A percentile compares a stretch with the other conserved stretches of the same genome.
Evolutionary conservation across 2,329 filamentous ascomycete species (phyloP).

Genomic region (Alternaria consortialis): DNA sequence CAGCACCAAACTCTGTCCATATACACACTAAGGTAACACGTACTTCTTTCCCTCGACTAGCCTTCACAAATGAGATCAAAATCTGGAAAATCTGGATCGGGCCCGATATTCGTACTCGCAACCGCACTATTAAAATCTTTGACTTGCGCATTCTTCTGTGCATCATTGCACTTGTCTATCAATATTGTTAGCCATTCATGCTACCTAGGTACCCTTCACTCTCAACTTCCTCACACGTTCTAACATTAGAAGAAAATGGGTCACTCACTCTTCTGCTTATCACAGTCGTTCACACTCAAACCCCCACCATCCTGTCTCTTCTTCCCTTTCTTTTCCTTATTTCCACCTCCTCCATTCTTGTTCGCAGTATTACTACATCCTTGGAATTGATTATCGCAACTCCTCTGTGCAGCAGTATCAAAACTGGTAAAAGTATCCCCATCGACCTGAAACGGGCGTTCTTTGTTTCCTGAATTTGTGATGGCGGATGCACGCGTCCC

Average conservation of each 20-base stretch:
- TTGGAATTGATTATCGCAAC: constrained; percentile 71
- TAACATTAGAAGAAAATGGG: not conserved
- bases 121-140: constrained; percentile 39
- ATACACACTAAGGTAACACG: not conserved
- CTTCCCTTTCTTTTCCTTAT: not conserved
- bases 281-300: constrained; percentile 32
- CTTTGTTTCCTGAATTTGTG: constrained; percentile 59
- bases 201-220: not conserved
- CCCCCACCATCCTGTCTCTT: constrained; percentile 18
- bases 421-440: constrained; percentile 62
- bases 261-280: constrained; percentile 34
- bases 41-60: not conserved
- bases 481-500: constrained; percentile 62
- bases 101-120: constrained; percentile 46
- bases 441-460: constrained; percentile 52
- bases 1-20: not conserved
- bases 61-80: constrained; percentile 50
- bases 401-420: constrained; percentile 65
- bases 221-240: not conserved
- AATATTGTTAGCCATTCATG: not conserved
- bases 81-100: constrained; percentile 49
- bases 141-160: constrained; percentile 38
- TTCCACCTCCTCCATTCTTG: constrained; percentile 27
- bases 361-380: constrained; percentile 59
- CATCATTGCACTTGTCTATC: constrained; percentile 39